A percentile compares a stretch with the other conserved stretches of the same genome.
Evolutionary conservation across 306 rosid genomes (phyloP).

Genomic region (Styphnolobium japonicum): DNA sequence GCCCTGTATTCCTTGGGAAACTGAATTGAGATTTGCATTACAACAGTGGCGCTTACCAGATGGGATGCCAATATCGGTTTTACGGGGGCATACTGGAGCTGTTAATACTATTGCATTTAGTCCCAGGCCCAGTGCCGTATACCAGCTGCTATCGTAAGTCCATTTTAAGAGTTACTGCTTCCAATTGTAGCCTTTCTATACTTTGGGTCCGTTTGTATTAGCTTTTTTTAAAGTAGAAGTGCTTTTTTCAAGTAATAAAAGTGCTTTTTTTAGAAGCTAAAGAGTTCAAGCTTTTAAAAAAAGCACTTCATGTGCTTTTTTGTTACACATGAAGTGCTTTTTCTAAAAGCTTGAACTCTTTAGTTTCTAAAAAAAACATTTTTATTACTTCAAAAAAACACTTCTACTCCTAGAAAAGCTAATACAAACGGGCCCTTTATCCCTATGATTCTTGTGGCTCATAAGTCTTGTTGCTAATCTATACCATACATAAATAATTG

Average conservation of each 20-base stretch:
- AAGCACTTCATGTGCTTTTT: too few relatives aligned
- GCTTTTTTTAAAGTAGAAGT: too few relatives aligned
- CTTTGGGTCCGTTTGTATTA: too few relatives aligned
- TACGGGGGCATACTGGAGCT: slow-evolving; percentile 82
- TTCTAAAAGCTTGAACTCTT: too few relatives aligned
- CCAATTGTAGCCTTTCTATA: slow-evolving; percentile 20
- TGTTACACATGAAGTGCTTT: too few relatives aligned
- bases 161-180: slow-evolving; percentile 25
- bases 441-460: neutral
- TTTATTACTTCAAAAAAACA: too few relatives aligned
- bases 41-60: slow-evolving; percentile 91
- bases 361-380: too few relatives aligned
- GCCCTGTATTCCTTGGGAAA: slow-evolving; percentile 6
- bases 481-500: neutral
- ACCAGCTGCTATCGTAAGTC: slow-evolving; percentile 83
- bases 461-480: slow-evolving; percentile 8
- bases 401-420: too few relatives aligned
- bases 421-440: too few relatives aligned
- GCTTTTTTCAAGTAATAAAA: too few relatives aligned
- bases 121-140: slow-evolving; percentile 62
- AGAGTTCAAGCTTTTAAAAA: too few relatives aligned
- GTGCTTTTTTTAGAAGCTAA: too few relatives aligned
- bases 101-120: slow-evolving; percentile 89
- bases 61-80: slow-evolving; percentile 84
- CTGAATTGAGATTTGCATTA: slow-evolving; percentile 29